Evolutionary conservation across 306 rosid genomes (phyloP).

Genomic region (Castanea sativa): DNA sequence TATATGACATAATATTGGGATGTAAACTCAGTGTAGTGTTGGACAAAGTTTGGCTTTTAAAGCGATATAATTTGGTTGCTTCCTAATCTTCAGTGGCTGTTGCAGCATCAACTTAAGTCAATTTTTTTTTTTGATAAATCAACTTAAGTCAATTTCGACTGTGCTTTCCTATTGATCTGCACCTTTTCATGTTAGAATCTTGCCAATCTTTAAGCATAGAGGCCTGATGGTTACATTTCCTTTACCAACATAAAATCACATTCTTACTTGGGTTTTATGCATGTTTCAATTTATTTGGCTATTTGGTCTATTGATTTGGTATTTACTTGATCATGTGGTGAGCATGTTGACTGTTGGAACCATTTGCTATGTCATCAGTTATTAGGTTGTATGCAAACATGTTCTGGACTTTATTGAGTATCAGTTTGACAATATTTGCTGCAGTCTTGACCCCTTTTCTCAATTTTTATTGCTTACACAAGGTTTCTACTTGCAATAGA

Average conservation of each 20-base stretch:
- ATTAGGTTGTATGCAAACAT: neutral
- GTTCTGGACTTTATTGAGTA: neutral
- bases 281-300: neutral
- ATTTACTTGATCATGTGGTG: neutral
- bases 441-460: neutral
- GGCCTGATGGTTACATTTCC: neutral
- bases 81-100: neutral
- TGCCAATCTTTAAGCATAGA: neutral
- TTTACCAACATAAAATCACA: neutral
- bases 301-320: neutral
- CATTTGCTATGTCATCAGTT: neutral
- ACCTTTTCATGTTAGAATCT: neutral
- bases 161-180: neutral
- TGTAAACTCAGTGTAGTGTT: neutral
- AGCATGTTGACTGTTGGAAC: neutral
- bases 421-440: neutral
- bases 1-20: neutral
- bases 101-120: neutral
- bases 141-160: too few species aligned
- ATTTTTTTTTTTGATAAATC: neutral
- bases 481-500: neutral
- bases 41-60: neutral
- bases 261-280: neutral
- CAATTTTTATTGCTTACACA: neutral
- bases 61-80: too few species aligned